Base-by-base conservation (phyloP, 495 filamentous ascomycete species). In the Annulohypoxylon moriforme region DNA sequence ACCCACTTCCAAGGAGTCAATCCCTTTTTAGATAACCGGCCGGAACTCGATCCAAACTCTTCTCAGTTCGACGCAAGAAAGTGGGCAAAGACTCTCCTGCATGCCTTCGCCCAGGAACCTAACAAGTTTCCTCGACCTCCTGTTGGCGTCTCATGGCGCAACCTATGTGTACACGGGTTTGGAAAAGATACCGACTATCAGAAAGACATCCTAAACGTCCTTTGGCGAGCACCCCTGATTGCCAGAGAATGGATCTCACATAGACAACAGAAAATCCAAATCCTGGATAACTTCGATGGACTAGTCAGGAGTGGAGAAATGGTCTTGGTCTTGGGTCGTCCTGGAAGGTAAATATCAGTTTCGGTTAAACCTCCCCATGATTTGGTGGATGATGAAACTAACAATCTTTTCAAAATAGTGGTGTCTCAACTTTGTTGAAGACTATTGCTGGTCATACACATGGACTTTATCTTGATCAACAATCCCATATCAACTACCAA, bases 291-390 rank as follows among this genome's bases (percentile, higher is more conserved):
- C 31, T 93, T 94, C 72, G 90, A 92, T 58, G 93, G 92, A 1
- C 75, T 94, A 6, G 83, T 95, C 2, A 86, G 87, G 69, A 88
- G 85, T 33, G 93, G 93, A 16, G 93, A 97, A 79, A 90, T 96
- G 87, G 80, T 94, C 33, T 85, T 94, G 6, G 93, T 95, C 0
- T 84, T 97, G 13, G 93, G 92, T 14, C 86, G 89, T 14, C 93
- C 93, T 5, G 93, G 81, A 16, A 81, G 64, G 64, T 67, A 52
- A 60, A 14, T 14, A 40, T 57, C 7, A 3, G 0, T 24, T 11
- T 49, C 10, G 1, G 1, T 14, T 49, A 2, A 3, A 27, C 47
- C 3, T 44, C 49, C 33, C 16, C 10, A 36, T 36, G 27, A 42
- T 31, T 6, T 24, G 10, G 20, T 13, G 40, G 16, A 25, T 5